phyloP scores from a whole-genome alignment of 768 basidiomycete species.

The Polyporus arcularius region DNA sequence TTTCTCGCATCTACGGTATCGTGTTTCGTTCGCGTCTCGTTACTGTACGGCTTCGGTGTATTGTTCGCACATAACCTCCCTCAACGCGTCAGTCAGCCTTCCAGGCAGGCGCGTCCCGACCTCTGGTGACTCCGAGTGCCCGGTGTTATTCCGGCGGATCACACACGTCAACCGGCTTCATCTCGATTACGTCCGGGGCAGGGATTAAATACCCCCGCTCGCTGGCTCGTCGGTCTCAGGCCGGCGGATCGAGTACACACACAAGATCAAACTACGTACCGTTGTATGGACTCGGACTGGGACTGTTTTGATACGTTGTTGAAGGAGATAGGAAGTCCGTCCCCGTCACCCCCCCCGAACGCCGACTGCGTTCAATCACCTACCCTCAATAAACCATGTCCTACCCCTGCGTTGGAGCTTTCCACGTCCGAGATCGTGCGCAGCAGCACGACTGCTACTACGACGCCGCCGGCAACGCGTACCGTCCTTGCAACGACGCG shows the following conservation, averaged over 20 bases:
- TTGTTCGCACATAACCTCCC: background rate
- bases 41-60: background rate
- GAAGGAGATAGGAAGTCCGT: no score
- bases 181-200: constrained; percentile 7
- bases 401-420: background rate
- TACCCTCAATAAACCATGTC: background rate
- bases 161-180: background rate
- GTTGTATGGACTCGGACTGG: no score
- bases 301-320: no score
- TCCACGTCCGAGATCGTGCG: background rate
- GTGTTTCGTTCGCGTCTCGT: no score
- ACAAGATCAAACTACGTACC: no score
- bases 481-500: background rate
- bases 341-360: background rate
- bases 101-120: background rate
- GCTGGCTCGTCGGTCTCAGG: no score
- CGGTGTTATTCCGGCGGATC: constrained; percentile 4
- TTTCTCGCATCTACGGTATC: no score
- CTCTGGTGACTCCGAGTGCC: background rate
- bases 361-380: background rate
- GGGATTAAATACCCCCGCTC: constrained; percentile 3
- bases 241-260: no score
- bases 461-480: background rate
- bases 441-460: background rate
- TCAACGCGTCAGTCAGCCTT: constrained; percentile 3